Percentiles rank a stretch among this genome's conserved stretches.
These are phyloP conservation scores for Verticillium tricorpus DNA, from an alignment of 2,329 filamentous ascomycete genomes.

Conservation along the genomic window DNA sequence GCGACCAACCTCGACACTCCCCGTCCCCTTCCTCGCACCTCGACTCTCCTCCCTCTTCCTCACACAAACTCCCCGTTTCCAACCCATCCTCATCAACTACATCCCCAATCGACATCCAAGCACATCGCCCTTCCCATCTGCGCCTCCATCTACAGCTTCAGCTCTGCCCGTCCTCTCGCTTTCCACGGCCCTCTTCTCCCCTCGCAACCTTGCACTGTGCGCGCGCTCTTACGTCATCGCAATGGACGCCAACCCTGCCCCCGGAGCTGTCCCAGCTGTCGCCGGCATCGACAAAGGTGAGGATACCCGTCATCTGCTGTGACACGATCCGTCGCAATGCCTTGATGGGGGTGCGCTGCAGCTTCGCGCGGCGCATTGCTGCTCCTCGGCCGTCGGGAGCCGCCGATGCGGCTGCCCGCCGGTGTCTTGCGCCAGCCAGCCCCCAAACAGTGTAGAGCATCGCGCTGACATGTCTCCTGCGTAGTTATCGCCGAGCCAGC, in stretches of 20 bases:
- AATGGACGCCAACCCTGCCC: conserved; percentile 22
- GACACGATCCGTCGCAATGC: conserved; percentile 6
- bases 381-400: neutral
- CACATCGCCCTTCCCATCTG: neutral
- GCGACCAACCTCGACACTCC: neutral
- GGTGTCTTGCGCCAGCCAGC: neutral
- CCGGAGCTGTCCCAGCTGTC: conserved; percentile 14
- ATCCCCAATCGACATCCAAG: neutral
- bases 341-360: neutral
- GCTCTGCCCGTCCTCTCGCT: neutral
- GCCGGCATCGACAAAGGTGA: conserved; percentile 24
- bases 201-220: neutral
- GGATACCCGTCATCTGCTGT: neutral
- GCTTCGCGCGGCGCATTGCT: neutral
- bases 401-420: neutral
- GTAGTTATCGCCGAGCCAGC: conserved; percentile 18
- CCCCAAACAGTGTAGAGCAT: neutral
- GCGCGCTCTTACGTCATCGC: conserved; percentile 26
- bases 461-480: neutral
- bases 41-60: neutral
- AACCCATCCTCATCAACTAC: neutral
- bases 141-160: neutral
- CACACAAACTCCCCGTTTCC: neutral
- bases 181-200: neutral
- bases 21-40: neutral